Conservation (phyloP, 2,329 filamentous ascomycete genomes). For the Nigrospora oryzae region DNA sequence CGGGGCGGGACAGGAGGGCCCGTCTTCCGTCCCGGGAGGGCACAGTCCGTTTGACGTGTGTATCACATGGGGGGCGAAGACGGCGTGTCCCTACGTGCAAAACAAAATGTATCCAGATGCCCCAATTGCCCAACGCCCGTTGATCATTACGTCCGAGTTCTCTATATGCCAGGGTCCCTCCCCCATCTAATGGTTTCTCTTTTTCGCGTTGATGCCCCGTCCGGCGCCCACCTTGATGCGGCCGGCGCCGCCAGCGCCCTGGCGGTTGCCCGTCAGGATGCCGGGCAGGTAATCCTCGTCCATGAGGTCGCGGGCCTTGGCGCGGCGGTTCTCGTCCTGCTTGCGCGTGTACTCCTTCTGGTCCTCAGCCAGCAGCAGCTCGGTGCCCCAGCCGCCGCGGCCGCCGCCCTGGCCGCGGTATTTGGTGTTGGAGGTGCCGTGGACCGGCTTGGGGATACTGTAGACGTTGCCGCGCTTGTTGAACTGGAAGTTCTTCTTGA, state of each 20-base stretch:
- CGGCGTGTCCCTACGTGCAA: neutral
- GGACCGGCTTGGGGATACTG: conserved; percentile 83
- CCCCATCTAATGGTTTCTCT: conserved; percentile 34
- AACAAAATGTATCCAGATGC: neutral
- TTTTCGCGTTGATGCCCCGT: conserved; percentile 74
- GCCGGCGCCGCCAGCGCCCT: conserved; percentile 45
- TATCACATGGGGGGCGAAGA: neutral
- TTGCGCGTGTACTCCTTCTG: conserved; percentile 83
- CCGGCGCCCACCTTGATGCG: conserved; percentile 78
- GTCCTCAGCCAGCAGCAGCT: conserved; percentile 82
- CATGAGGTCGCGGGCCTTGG: conserved; percentile 76
- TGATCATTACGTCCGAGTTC: neutral
- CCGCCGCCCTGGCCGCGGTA: conserved; percentile 59
- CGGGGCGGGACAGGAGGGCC: no score
- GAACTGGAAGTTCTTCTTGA: conserved; percentile 94
- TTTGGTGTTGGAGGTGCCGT: conserved; percentile 74
- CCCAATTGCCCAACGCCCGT: neutral
- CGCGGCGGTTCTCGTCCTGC: conserved; percentile 53
- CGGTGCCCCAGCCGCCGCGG: conserved; percentile 77
- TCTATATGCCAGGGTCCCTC: neutral
- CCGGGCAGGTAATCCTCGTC: conserved; percentile 86
- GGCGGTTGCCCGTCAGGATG: conserved; percentile 74
- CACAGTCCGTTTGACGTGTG: neutral
- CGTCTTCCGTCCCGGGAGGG: neutral
- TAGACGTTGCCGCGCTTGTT: conserved; percentile 89